A percentile compares a stretch with the other conserved stretches of the same genome.
These are phyloP conservation scores for Silene latifolia DNA, from an alignment of 148 eudicot genomes.

Conservation along the genomic window DNA sequence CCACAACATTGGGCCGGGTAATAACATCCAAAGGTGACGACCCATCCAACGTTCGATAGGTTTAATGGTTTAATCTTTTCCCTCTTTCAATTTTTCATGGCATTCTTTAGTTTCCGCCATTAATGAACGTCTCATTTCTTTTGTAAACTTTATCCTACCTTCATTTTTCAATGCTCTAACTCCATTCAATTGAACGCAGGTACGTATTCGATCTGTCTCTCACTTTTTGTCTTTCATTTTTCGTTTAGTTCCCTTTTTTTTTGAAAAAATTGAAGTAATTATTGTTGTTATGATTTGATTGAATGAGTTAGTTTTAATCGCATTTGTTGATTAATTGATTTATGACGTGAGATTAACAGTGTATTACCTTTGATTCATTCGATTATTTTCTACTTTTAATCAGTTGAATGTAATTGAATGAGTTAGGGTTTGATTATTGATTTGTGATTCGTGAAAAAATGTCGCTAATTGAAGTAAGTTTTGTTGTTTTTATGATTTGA, in stretches of 20 bases:
- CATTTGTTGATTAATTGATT: too few relatives aligned
- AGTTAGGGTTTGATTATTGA: neutral
- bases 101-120: neutral
- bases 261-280: neutral
- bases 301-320: conserved; percentile 1
- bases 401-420: neutral
- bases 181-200: neutral
- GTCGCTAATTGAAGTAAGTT: neutral
- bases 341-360: too few relatives aligned
- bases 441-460: too few relatives aligned
- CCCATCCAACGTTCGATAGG: too few relatives aligned
- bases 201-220: neutral
- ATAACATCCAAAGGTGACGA: too few relatives aligned
- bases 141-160: neutral
- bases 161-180: neutral
- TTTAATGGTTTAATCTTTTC: too few relatives aligned
- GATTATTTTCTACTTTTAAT: too few relatives aligned
- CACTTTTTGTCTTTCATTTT: neutral
- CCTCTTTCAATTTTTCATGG: too few relatives aligned
- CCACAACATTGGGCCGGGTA: too few relatives aligned
- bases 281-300: neutral
- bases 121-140: neutral
- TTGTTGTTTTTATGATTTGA: neutral
- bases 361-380: too few relatives aligned
- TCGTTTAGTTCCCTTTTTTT: neutral